phyloP scores from a whole-genome alignment of 2,329 filamentous ascomycete species.

The Herpotrichia juniperi region DNA sequence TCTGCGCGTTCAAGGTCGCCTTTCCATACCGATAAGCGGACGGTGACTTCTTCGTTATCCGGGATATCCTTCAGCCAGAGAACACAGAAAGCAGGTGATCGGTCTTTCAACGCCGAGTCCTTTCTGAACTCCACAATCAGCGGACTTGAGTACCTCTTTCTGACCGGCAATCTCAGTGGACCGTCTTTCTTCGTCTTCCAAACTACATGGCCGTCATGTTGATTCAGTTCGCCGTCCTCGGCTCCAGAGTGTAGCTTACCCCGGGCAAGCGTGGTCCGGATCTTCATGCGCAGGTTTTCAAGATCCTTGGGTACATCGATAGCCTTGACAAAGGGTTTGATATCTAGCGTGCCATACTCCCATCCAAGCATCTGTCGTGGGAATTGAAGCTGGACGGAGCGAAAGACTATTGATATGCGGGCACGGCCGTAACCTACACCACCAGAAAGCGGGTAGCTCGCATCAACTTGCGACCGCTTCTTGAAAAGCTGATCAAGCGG shows the following conservation, averaged over 20 bases:
- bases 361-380: slow-evolving; percentile 67
- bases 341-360: slow-evolving; percentile 73
- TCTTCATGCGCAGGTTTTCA: slow-evolving; percentile 60
- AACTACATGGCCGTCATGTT: slow-evolving; percentile 45
- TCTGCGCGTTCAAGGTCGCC: slow-evolving; percentile 65
- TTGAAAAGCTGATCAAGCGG: slow-evolving; percentile 67
- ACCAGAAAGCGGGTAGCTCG: slow-evolving; percentile 70
- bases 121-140: slow-evolving; percentile 66
- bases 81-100: slow-evolving; percentile 66
- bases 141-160: slow-evolving; percentile 65
- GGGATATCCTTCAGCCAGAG: slow-evolving; percentile 73
- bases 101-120: slow-evolving; percentile 59
- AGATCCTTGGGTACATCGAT: slow-evolving; percentile 59
- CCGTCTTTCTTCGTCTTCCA: slow-evolving; percentile 60
- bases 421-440: slow-evolving; percentile 75
- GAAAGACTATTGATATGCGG: slow-evolving; percentile 74
- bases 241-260: slow-evolving; percentile 62
- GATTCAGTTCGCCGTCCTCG: slow-evolving; percentile 29
- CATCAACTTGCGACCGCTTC: slow-evolving; percentile 68
- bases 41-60: slow-evolving; percentile 68
- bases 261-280: slow-evolving; percentile 63
- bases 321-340: slow-evolving; percentile 59
- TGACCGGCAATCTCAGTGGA: slow-evolving; percentile 61
- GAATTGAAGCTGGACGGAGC: slow-evolving; percentile 68
- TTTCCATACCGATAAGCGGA: slow-evolving; percentile 70